Evolutionary conservation across 2,329 filamentous ascomycete species (phyloP).

Genomic region (Clonostachys solani): DNA sequence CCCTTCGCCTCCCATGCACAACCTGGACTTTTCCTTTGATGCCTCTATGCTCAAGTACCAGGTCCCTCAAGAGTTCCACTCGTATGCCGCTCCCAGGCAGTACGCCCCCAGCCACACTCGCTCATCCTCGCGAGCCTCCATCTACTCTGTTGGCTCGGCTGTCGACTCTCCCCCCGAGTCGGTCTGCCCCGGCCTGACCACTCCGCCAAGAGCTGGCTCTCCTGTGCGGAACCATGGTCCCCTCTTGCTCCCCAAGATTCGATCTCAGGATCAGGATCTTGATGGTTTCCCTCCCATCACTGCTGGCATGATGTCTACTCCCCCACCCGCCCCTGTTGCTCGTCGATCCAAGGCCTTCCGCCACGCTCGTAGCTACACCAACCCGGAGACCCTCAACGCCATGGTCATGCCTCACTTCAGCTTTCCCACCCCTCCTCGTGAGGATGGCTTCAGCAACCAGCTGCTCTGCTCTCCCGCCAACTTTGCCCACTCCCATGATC

Average conservation of each 20-base stretch:
- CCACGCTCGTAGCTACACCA: conserved; percentile 57
- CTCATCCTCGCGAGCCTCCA: conserved; percentile 61
- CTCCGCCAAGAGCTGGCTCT: conserved; percentile 60
- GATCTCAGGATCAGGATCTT: conserved; percentile 76
- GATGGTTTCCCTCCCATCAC: conserved; percentile 44
- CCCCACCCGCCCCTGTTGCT: conserved; percentile 6
- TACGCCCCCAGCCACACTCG: conserved; percentile 49
- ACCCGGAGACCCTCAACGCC: conserved; percentile 48
- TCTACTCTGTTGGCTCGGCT: conserved; percentile 58
- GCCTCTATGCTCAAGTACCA: conserved; percentile 3
- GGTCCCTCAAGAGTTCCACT: background rate
- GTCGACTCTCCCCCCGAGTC: conserved; percentile 55
- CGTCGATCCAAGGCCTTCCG: background rate
- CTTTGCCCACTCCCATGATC: conserved; percentile 34
- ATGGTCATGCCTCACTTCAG: conserved; percentile 28
- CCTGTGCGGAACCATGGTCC: conserved; percentile 77
- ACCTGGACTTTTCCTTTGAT: conserved; percentile 6
- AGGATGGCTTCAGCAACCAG: conserved; percentile 29
- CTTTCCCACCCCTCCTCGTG: conserved; percentile 26
- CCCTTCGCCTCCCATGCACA: conserved; percentile 3
- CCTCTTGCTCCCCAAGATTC: conserved; percentile 78
- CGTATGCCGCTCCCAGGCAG: background rate
- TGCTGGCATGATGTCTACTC: conserved; percentile 17
- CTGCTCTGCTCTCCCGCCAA: conserved; percentile 65
- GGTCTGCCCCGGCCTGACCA: conserved; percentile 62